phyloP scores from a whole-genome alignment of 2,329 filamentous ascomycete species.

The Aspergillus glaucus region DNA sequence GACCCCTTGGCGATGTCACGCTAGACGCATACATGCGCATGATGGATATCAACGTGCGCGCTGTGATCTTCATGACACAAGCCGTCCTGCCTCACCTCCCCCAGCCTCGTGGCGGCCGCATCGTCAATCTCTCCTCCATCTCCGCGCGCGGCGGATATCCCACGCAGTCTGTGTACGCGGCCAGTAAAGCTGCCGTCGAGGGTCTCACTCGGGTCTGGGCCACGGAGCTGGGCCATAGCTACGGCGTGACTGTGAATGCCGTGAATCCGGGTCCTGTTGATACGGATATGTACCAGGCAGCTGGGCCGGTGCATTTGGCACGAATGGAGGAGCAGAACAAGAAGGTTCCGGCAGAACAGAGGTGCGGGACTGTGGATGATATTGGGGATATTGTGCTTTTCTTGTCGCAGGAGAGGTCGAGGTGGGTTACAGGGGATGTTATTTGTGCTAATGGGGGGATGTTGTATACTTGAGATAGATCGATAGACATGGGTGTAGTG shows the following conservation, averaged over 20 bases:
- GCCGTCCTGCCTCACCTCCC: conserved; percentile 9
- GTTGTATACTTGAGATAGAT: conserved; percentile 6
- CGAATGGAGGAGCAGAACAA: conserved; percentile 13
- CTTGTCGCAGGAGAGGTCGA: conserved; percentile 10
- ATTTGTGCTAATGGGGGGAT: conserved; percentile 16
- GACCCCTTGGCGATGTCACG: conserved; percentile 12
- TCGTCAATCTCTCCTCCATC: conserved; percentile 17
- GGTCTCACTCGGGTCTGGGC: conserved; percentile 59
- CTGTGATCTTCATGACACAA: conserved; percentile 18
- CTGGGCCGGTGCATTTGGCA: conserved; percentile 7
- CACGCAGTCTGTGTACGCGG: conserved; percentile 52
- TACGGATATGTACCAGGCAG: conserved; percentile 15
- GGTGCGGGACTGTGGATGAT: conserved; percentile 9
- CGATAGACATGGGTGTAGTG: background rate
- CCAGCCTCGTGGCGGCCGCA: conserved; percentile 6
- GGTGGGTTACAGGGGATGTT: conserved; percentile 18
- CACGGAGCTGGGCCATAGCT: conserved; percentile 20
- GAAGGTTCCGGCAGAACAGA: conserved; percentile 11
- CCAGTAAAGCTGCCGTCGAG: conserved; percentile 58
- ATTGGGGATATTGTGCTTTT: conserved; percentile 15
- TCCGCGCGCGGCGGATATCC: conserved; percentile 11
- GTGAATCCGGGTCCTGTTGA: conserved; percentile 24
- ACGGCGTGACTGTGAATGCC: conserved; percentile 25
- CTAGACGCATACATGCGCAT: conserved; percentile 10
- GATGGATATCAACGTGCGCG: conserved; percentile 14